Conservation (phyloP, 108 stramenopile species). For the Skeletonema costatum region DNA sequence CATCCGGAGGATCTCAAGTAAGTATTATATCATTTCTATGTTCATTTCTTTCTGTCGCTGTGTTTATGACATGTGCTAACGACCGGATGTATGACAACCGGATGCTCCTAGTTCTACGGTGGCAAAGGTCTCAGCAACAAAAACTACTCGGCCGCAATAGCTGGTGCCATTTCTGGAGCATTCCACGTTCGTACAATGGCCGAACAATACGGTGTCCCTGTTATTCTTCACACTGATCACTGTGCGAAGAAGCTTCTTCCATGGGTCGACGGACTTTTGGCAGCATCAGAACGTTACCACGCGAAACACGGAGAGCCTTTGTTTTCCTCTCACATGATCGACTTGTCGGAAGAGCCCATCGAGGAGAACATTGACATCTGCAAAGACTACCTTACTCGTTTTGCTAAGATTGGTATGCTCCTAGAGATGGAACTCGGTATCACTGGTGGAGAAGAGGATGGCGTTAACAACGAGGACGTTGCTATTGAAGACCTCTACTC, state of each 20-base stretch:
- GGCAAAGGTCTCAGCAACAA: slow-evolving; percentile 90
- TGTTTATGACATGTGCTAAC: neutral
- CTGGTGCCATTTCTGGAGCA: slow-evolving; percentile 89
- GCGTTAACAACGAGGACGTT: slow-evolving; percentile 89
- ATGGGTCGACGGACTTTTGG: slow-evolving; percentile 92
- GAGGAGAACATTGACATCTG: slow-evolving; percentile 94
- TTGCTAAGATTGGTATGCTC: slow-evolving; percentile 83
- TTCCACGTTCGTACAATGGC: slow-evolving; percentile 95
- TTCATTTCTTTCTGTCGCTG: neutral
- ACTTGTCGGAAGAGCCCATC: slow-evolving; percentile 92
- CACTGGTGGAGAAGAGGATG: slow-evolving; percentile 96
- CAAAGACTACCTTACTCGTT: slow-evolving; percentile 77
- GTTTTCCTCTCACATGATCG: slow-evolving; percentile 95
- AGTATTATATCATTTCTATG: slow-evolving; percentile 2
- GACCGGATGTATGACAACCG: neutral
- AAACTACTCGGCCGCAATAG: slow-evolving; percentile 83
- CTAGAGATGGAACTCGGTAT: slow-evolving; percentile 96
- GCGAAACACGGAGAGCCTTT: slow-evolving; percentile 89
- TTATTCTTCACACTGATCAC: slow-evolving; percentile 96
- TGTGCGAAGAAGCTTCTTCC: slow-evolving; percentile 91
- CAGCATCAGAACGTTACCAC: slow-evolving; percentile 75
- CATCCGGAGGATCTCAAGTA: slow-evolving; percentile 80
- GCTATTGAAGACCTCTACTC: slow-evolving; percentile 88
- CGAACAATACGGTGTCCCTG: slow-evolving; percentile 93
- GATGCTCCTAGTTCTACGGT: slow-evolving; percentile 72